Conservation (phyloP, 805 yeast species). For the Sugiyamaella chiloensis region DNA sequence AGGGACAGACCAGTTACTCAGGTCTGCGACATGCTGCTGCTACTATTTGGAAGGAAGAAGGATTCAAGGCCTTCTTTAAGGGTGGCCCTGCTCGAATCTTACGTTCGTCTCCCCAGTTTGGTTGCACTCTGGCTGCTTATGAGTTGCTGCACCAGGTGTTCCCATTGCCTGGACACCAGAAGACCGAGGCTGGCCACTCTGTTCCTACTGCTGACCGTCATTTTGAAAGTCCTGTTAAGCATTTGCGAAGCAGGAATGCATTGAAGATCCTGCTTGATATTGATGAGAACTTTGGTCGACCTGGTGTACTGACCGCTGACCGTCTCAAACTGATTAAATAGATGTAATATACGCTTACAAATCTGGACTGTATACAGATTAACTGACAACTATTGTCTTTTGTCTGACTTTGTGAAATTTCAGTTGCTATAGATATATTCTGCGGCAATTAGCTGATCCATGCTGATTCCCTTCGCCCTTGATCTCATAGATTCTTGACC, state of each 20-base stretch:
- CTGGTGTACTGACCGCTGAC: slow-evolving; percentile 29
- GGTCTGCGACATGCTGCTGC: slow-evolving; percentile 76
- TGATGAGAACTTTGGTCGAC: slow-evolving; percentile 44
- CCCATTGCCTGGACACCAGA: slow-evolving; percentile 53
- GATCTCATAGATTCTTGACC: too few relatives aligned
- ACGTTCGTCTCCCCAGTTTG: slow-evolving; percentile 96
- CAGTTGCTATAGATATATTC: too few relatives aligned
- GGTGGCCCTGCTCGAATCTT: slow-evolving; percentile 94
- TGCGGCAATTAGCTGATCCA: too few relatives aligned
- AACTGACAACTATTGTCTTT: too few relatives aligned
- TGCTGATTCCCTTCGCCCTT: too few relatives aligned
- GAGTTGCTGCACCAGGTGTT: slow-evolving; percentile 78
- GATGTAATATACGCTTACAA: slow-evolving; percentile 15
- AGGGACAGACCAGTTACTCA: slow-evolving; percentile 71
- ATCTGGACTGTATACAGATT: too few relatives aligned
- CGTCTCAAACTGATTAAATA: slow-evolving; percentile 24
- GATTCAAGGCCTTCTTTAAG: slow-evolving; percentile 82
- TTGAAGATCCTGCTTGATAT: slow-evolving; percentile 42
- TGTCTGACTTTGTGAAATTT: too few relatives aligned
- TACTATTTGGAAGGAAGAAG: slow-evolving; percentile 78
- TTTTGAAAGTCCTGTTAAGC: slow-evolving; percentile 33
- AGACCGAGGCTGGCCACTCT: slow-evolving; percentile 43
- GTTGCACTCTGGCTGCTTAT: slow-evolving; percentile 96
- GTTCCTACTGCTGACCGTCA: slow-evolving; percentile 35
- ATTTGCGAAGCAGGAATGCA: slow-evolving; percentile 40